Evolutionary conservation across 75 land plant species (phyloP), one percentile per base, ranked within the genome.

Genomic region (Sequoia sempervirens): DNA sequence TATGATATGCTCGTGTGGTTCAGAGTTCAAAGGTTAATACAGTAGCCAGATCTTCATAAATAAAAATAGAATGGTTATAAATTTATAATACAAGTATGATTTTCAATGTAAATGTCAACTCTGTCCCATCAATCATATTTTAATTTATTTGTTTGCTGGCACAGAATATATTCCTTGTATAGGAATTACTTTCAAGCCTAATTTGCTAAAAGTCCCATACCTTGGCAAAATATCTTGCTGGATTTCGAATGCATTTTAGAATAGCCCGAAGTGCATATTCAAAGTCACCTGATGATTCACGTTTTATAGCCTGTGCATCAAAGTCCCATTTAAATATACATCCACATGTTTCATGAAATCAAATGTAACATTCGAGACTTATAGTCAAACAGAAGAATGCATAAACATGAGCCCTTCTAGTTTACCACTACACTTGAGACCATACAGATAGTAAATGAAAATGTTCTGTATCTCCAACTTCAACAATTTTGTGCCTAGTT

Each of bases 171-270:
- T 10, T 70, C 36, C 73, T 70, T 32, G 37, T 32, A 70, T 70
- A 70, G 9, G 14, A 70, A 32, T 32, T 70, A 28, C 11, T 30
- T 30, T 32, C 12, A 32, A 70, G 10, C 73, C 37, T 70, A 32
- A 70, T 70, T 70, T 70, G 73, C 73, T 30, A 70, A 11, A 32
- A 70, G 36, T 70, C 73, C 2, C 28, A 79, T 69, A 95, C 95
- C 97, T 95, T 92, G 14, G 97, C 94, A 87, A 91, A 95, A 70
- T 88, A 93, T 66, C 81, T 88, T 23, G 86, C 93, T 69, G 95
- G 94, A 86, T 91, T 90, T 46, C 88, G 86, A 58, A 92, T 93
- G 86, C 88, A 91, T 75, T 84, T 84, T 30, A 91, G 26, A 23
- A 91, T 91, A 14, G 86, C 83, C 34, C 86, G 79, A 61, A 95